Conservation (phyloP, 2,329 filamentous ascomycete genomes). For the Phialocephala sp. region DNA sequence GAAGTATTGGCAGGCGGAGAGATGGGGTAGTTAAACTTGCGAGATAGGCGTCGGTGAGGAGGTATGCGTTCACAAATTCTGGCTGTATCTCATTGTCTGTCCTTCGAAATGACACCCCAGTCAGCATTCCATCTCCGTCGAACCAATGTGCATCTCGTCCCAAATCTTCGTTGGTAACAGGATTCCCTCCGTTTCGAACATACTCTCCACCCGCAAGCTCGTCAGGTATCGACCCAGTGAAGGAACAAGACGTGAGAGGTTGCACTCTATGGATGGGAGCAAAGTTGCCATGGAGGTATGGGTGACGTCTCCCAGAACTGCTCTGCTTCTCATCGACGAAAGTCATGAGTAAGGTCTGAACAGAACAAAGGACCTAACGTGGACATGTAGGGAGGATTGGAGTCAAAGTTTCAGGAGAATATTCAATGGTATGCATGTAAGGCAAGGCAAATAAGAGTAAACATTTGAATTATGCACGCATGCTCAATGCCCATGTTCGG, state of each 20-base stretch:
- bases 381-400: constrained; percentile 15
- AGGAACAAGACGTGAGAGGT: constrained; percentile 61
- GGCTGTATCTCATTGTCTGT: constrained; percentile 53
- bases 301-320: constrained; percentile 36
- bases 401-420: neutral
- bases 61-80: constrained; percentile 72
- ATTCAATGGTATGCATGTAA: constrained; percentile 14
- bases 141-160: constrained; percentile 74
- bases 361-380: constrained; percentile 30
- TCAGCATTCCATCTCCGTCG: constrained; percentile 77
- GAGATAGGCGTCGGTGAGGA: constrained; percentile 70
- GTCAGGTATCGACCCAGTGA: constrained; percentile 63
- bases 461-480: constrained; percentile 13
- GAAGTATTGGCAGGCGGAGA: constrained; percentile 63
- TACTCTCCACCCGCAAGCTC: constrained; percentile 74
- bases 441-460: constrained; percentile 6
- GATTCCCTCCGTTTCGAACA: constrained; percentile 74
- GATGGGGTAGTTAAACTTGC: constrained; percentile 54
- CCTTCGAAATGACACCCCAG: constrained; percentile 65
- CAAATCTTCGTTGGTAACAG: constrained; percentile 64
- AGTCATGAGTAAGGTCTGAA: constrained; percentile 32
- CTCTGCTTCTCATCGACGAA: constrained; percentile 33
- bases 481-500: neutral
- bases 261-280: constrained; percentile 65
- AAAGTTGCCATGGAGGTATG: constrained; percentile 71